Conservation (phyloP, 2,329 filamentous ascomycete species). For the Epichloe sibirici region DNA sequence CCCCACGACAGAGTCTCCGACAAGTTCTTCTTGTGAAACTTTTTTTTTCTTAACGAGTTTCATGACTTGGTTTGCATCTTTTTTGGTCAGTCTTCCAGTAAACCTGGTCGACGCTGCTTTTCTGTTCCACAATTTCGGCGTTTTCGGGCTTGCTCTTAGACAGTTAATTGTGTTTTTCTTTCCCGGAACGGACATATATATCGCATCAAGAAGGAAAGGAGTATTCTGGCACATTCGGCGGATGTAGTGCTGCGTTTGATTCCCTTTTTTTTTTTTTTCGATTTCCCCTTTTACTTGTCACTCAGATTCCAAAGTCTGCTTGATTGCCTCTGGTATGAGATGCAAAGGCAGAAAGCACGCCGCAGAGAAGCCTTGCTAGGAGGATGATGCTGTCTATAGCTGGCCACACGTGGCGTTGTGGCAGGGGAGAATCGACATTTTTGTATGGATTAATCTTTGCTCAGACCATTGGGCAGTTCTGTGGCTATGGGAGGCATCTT, state of each 20-base stretch:
- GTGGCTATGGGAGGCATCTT: neutral
- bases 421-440: neutral
- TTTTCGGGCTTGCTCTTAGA: slow-evolving; percentile 10
- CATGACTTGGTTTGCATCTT: slow-evolving; percentile 7
- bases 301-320: too few species aligned
- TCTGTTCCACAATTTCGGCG: slow-evolving; percentile 10
- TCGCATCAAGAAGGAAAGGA: slow-evolving; percentile 1
- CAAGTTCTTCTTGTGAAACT: neutral
- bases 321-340: neutral
- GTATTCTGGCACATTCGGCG: slow-evolving; percentile 6
- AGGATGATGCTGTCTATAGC: neutral
- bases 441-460: slow-evolving; percentile 12
- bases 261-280: neutral
- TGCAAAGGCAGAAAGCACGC: neutral
- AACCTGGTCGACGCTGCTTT: neutral
- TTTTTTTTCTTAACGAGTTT: slow-evolving; percentile 7
- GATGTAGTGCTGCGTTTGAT: slow-evolving; percentile 2
- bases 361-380: neutral
- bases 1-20: neutral
- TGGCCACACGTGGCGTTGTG: slow-evolving; percentile 1
- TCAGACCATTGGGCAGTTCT: neutral
- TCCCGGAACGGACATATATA: neutral
- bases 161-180: slow-evolving; percentile 1
- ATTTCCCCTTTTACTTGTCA: neutral
- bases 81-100: slow-evolving; percentile 4